Conservation (phyloP, 257 asterid genomes). For the Lycium ferocissimum region DNA sequence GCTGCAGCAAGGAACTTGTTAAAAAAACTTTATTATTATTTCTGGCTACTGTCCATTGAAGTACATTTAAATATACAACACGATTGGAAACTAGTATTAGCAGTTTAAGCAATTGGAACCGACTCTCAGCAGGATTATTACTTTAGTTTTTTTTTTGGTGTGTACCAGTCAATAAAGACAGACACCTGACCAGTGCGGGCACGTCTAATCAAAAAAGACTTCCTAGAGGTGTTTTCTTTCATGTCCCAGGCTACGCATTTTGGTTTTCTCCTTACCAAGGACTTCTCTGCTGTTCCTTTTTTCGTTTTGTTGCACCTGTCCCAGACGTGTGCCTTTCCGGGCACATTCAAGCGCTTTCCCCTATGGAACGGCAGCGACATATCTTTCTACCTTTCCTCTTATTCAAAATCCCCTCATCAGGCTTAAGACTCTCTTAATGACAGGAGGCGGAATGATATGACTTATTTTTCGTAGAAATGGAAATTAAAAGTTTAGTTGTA, state of each 20-base stretch:
- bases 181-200: neutral
- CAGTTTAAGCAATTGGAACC: neutral
- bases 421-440: neutral
- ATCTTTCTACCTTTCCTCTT: neutral
- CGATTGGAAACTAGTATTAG: neutral
- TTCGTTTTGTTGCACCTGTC: neutral
- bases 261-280: neutral
- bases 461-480: neutral
- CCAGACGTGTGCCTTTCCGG: neutral
- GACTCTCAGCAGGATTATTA: neutral
- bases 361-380: neutral
- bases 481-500: neutral
- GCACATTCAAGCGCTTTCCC: too few relatives aligned
- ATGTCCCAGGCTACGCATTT: neutral
- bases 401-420: slow-evolving; percentile 23
- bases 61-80: neutral
- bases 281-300: too few relatives aligned
- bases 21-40: neutral
- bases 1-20: neutral
- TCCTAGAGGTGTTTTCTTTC: neutral
- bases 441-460: neutral
- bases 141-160: neutral
- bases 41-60: neutral
- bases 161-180: slow-evolving; percentile 6
- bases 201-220: neutral